Evolutionary conservation across 768 basidiomycete genomes (phyloP).

Genomic region (Phanerodontia chrysosporium): DNA sequence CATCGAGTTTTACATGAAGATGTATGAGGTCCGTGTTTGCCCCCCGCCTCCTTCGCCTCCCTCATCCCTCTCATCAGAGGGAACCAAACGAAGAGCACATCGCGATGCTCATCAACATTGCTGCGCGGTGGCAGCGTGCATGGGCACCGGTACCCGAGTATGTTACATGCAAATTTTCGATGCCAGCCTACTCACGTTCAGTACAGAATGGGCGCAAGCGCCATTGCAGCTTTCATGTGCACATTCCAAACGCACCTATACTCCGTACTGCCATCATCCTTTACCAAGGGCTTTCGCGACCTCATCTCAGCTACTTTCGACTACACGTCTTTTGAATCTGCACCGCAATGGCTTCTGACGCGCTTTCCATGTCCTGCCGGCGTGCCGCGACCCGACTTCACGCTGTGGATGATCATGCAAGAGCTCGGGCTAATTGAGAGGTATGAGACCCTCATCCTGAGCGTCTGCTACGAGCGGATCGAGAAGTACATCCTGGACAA

Average conservation of each 20-base stretch:
- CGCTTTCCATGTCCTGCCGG: slow-evolving; percentile 4
- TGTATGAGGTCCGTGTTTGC: slow-evolving; percentile 52
- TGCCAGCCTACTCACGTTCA: slow-evolving; percentile 10
- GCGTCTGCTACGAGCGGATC: slow-evolving; percentile 84
- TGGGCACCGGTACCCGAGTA: slow-evolving; percentile 71
- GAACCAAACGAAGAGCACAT: slow-evolving; percentile 46
- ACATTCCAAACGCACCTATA: slow-evolving; percentile 74
- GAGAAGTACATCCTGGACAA: slow-evolving; percentile 64
- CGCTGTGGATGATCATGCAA: slow-evolving; percentile 61
- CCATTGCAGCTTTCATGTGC: slow-evolving; percentile 58
- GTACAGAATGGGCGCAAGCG: slow-evolving; percentile 56
- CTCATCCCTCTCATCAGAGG: slow-evolving; percentile 29
- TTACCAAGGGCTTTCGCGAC: slow-evolving; percentile 62
- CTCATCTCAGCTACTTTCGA: slow-evolving; percentile 57
- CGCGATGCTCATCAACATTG: slow-evolving; percentile 48
- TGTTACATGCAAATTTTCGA: slow-evolving; percentile 24
- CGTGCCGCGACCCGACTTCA: slow-evolving; percentile 28
- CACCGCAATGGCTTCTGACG: slow-evolving; percentile 17
- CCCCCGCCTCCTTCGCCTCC: not conserved
- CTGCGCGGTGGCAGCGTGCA: slow-evolving; percentile 70
- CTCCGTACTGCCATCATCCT: slow-evolving; percentile 64
- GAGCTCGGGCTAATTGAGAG: slow-evolving; percentile 73
- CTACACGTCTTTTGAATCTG: slow-evolving; percentile 15
- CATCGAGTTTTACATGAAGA: slow-evolving; percentile 49
- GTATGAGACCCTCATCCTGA: slow-evolving; percentile 78